phyloP scores from a whole-genome alignment of 192 early-diverging fungal genomes.

The Neocallimastix lanati region DNA sequence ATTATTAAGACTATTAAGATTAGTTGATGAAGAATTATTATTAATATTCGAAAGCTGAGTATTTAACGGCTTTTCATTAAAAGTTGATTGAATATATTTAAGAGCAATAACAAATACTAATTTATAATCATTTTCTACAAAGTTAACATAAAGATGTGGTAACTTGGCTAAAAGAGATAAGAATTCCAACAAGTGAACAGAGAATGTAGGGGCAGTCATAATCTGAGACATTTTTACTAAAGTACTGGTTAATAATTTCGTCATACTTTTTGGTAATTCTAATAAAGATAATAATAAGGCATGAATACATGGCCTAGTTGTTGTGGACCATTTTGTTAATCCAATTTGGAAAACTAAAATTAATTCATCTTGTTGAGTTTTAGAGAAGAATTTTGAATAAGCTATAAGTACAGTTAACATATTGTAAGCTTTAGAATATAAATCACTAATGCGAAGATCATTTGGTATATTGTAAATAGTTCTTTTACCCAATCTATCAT shows the following conservation, averaged over 20 bases:
- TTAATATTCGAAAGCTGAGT: conserved; percentile 1
- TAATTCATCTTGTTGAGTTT: conserved; percentile 49
- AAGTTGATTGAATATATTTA: conserved; percentile 52
- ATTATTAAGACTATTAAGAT: conserved; percentile 2
- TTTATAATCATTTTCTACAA: conserved; percentile 61
- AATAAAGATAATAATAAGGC: conserved; percentile 55
- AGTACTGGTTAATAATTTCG: conserved; percentile 47
- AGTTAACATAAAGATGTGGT: conserved; percentile 58
- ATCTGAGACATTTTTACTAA: conserved; percentile 62
- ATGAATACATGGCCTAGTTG: conserved; percentile 64
- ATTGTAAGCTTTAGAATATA: conserved; percentile 40
- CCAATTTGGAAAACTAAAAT: conserved; percentile 56
- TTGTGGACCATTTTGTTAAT: conserved; percentile 41
- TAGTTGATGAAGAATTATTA: conserved; percentile 14
- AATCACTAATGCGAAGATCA: conserved; percentile 38
- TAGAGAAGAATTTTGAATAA: conserved; percentile 44
- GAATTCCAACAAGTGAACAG: conserved; percentile 79
- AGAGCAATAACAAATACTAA: conserved; percentile 79
- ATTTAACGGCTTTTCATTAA: conserved; percentile 3
- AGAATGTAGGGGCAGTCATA: conserved; percentile 55
- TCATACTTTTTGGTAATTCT: conserved; percentile 55
- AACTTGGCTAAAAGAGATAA: conserved; percentile 67
- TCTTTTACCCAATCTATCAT: conserved; percentile 29
- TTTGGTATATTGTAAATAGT: conserved; percentile 34
- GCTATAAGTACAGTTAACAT: conserved; percentile 45